Evolutionary conservation across 1,139 yeast species (phyloP).

Genomic region (Candida albicans): DNA sequence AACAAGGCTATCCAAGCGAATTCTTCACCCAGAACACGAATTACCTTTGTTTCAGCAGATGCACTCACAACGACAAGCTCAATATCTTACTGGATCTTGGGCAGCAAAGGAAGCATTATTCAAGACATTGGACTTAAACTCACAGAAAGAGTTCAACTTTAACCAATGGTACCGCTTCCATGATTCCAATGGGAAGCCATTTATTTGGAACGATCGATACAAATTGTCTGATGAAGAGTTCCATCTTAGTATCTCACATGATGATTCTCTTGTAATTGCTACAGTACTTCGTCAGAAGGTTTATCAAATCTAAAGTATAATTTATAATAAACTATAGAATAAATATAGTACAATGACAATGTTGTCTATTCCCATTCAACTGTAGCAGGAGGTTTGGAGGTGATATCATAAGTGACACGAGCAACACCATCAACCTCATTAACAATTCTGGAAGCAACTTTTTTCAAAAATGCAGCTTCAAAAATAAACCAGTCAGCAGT

Average conservation of each 20-base stretch:
- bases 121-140: slow-evolving; percentile 52
- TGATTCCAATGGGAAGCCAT: slow-evolving; percentile 41
- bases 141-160: slow-evolving; percentile 56
- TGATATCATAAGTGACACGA: slow-evolving; percentile 96
- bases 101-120: slow-evolving; percentile 75
- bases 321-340: not conserved
- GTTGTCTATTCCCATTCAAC: slow-evolving; percentile 93
- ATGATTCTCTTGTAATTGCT: slow-evolving; percentile 54
- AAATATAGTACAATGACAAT: not conserved
- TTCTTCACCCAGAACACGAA: slow-evolving; percentile 53
- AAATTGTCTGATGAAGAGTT: slow-evolving; percentile 44
- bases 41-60: slow-evolving; percentile 33
- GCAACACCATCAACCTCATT: slow-evolving; percentile 99
- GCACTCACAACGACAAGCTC: slow-evolving; percentile 12
- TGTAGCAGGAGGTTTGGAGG: slow-evolving; percentile 99
- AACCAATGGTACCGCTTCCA: slow-evolving; percentile 58
- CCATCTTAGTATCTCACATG: slow-evolving; percentile 62
- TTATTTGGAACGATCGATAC: slow-evolving; percentile 33
- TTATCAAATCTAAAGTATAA: not conserved
- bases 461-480: slow-evolving; percentile 89
- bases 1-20: slow-evolving; percentile 43
- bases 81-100: slow-evolving; percentile 62
- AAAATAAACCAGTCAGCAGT: slow-evolving; percentile 99
- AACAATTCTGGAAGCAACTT: slow-evolving; percentile 92
- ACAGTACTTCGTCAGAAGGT: slow-evolving; percentile 46